Conservation (phyloP, 2,329 filamentous ascomycete genomes). For the Colletotrichum camelliae region DNA sequence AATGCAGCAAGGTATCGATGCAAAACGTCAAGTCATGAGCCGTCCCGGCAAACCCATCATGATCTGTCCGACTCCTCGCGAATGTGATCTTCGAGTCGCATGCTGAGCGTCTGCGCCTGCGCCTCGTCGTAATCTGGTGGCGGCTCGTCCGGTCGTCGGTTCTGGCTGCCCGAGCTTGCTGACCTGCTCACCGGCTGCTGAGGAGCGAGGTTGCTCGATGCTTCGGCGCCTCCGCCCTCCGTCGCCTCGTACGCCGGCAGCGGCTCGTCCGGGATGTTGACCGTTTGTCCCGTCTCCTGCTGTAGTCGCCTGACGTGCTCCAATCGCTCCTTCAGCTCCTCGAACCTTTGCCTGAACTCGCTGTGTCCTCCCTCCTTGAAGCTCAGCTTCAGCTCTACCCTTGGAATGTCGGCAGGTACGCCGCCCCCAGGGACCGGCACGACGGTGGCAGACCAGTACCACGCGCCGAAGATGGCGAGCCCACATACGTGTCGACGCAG, state of each 20-base stretch:
- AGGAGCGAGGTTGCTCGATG: slow-evolving; percentile 34
- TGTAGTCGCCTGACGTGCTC: slow-evolving; percentile 81
- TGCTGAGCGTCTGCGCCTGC: slow-evolving; percentile 71
- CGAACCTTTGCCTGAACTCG: slow-evolving; percentile 84
- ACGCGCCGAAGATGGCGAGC: slow-evolving; percentile 90
- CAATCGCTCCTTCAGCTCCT: slow-evolving; percentile 82
- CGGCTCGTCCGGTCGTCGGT: slow-evolving; percentile 69
- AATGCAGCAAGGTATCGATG: slow-evolving; percentile 19
- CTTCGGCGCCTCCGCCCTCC: slow-evolving; percentile 29
- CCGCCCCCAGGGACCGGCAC: slow-evolving; percentile 84
- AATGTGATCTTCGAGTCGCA: slow-evolving; percentile 71
- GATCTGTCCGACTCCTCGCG: slow-evolving; percentile 74
- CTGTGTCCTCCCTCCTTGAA: slow-evolving; percentile 97
- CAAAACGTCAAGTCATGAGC: slow-evolving; percentile 10
- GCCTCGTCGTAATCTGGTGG: slow-evolving; percentile 93
- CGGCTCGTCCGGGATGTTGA: slow-evolving; percentile 80
- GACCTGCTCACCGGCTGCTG: slow-evolving; percentile 35
- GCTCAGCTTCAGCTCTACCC: slow-evolving; percentile 81
- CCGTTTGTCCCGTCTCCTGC: slow-evolving; percentile 66
- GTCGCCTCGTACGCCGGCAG: slow-evolving; percentile 84
- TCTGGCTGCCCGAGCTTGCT: slow-evolving; percentile 41
- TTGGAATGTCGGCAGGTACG: slow-evolving; percentile 74
- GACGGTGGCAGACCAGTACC: slow-evolving; percentile 84
- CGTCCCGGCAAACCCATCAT: slow-evolving; percentile 25
- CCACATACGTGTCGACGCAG: slow-evolving; percentile 83